Evolutionary conservation across 495 filamentous ascomycete species (phyloP).

Genomic region (Neurospora pannonica): DNA sequence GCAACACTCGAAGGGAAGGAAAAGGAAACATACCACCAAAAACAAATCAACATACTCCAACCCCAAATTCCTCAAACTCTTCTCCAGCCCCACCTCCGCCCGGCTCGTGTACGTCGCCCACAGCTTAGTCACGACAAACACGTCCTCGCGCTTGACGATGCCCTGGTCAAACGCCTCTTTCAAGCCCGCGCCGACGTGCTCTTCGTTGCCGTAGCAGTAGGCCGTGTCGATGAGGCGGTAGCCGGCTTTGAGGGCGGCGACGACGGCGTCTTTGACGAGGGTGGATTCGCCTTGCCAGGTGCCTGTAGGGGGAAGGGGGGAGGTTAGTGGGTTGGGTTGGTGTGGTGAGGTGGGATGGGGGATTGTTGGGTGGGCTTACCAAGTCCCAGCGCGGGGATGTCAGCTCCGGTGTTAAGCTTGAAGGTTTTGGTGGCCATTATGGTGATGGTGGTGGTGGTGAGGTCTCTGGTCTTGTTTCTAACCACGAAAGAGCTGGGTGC

Average conservation of each 20-base stretch:
- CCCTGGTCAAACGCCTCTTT: constrained; percentile 56
- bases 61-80: constrained; percentile 60
- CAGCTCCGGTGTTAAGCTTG: constrained; percentile 67
- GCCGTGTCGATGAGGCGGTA: constrained; percentile 56
- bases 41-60: constrained; percentile 78
- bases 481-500: neutral
- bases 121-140: constrained; percentile 77
- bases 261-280: constrained; percentile 44
- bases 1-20: neutral
- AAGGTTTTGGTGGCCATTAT: constrained; percentile 44
- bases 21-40: constrained; percentile 33
- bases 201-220: constrained; percentile 52
- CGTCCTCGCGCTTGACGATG: constrained; percentile 61
- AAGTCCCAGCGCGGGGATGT: constrained; percentile 68
- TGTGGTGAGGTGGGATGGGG: neutral
- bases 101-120: constrained; percentile 71
- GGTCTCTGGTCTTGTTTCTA: neutral
- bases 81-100: constrained; percentile 57
- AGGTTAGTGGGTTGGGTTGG: neutral
- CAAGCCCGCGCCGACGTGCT: constrained; percentile 46
- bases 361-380: constrained; percentile 30
- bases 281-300: constrained; percentile 69
- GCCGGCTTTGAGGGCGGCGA: constrained; percentile 48
- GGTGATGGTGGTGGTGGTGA: neutral
- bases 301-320: constrained; percentile 29